These are phyloP conservation scores for Tricholomella constricta DNA, from an alignment of 768 basidiomycete genomes.

Conservation along the genomic window DNA sequence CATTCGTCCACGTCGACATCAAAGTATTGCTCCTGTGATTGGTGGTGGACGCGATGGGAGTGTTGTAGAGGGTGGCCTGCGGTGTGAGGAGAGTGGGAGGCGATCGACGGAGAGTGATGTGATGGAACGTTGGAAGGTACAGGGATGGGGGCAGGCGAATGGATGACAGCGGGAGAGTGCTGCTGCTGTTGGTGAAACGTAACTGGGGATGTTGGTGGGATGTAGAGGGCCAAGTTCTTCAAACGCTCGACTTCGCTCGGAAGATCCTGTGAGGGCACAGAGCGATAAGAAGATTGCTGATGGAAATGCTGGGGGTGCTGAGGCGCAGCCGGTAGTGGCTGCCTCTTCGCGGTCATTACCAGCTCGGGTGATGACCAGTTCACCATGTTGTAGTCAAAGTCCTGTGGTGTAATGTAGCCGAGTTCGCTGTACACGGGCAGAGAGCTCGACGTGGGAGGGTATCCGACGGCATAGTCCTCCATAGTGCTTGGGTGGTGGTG, in stretches of 20 bases:
- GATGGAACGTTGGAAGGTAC: conserved; percentile 19
- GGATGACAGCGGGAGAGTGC: conserved; percentile 22
- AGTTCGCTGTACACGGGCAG: conserved; percentile 19
- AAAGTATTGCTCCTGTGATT: conserved; percentile 13
- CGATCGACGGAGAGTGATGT: conserved; percentile 18
- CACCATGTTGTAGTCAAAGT: conserved; percentile 20
- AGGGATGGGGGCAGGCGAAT: conserved; percentile 25
- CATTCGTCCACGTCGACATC: conserved; percentile 31
- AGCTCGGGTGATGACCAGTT: conserved; percentile 16
- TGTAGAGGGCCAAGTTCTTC: conserved; percentile 22
- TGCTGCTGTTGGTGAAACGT: conserved; percentile 17
- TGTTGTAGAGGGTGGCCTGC: conserved; percentile 4
- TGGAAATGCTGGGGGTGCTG: conserved; percentile 11
- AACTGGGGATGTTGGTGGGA: conserved; percentile 13
- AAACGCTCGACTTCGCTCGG: conserved; percentile 18
- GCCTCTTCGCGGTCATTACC: conserved; percentile 3
- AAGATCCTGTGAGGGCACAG: conserved; percentile 15
- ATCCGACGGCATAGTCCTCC: conserved; percentile 15
- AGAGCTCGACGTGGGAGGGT: conserved; percentile 15
- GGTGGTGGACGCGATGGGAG: conserved; percentile 10
- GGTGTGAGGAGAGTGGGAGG: conserved; percentile 8
- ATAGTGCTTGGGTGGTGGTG: conserved; percentile 4
- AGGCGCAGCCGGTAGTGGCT: conserved; percentile 11
- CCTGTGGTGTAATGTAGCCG: conserved; percentile 16
- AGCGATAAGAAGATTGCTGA: conserved; percentile 14